Percentiles rank a stretch among this genome's conserved stretches.
These are phyloP conservation scores for Yamadazyma diospyri DNA, from an alignment of 1,139 yeast genomes.

Conservation along the genomic window DNA sequence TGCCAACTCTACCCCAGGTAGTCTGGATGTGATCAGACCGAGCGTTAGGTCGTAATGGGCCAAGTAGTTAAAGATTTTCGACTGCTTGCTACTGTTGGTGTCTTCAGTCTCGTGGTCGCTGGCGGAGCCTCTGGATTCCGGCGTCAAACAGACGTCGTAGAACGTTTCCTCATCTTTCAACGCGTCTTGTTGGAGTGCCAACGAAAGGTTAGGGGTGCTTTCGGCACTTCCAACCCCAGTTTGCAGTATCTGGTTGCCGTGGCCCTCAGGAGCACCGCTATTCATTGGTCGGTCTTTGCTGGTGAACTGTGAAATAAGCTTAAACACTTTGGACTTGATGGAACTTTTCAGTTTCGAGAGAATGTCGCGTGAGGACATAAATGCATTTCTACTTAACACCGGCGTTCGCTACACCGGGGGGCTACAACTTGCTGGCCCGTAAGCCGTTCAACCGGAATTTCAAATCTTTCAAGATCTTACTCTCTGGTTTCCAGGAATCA, in stretches of 20 bases:
- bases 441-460: slow-evolving; percentile 81
- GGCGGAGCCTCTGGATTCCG: slow-evolving; percentile 15
- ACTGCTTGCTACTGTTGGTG: slow-evolving; percentile 5
- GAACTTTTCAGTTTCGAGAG: no score
- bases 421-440: slow-evolving; percentile 43
- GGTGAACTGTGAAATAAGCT: no score
- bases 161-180: slow-evolving; percentile 1
- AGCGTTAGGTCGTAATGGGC: slow-evolving; percentile 12
- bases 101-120: slow-evolving; percentile 9
- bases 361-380: no score
- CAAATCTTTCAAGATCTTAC: slow-evolving; percentile 74
- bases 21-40: slow-evolving; percentile 4
- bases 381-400: no score
- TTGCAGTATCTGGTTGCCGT: neutral
- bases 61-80: slow-evolving; percentile 9
- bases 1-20: slow-evolving; percentile 6
- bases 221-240: neutral
- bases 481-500: slow-evolving; percentile 82
- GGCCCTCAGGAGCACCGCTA: neutral
- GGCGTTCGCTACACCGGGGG: no score
- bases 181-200: slow-evolving; percentile 4
- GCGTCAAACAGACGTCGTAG: slow-evolving; percentile 14
- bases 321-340: no score
- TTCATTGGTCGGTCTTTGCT: no score
- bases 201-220: neutral